These are phyloP conservation scores for Globisporangium uncinulatum DNA, from an alignment of 352 stramenopile species.

Conservation along the genomic window DNA sequence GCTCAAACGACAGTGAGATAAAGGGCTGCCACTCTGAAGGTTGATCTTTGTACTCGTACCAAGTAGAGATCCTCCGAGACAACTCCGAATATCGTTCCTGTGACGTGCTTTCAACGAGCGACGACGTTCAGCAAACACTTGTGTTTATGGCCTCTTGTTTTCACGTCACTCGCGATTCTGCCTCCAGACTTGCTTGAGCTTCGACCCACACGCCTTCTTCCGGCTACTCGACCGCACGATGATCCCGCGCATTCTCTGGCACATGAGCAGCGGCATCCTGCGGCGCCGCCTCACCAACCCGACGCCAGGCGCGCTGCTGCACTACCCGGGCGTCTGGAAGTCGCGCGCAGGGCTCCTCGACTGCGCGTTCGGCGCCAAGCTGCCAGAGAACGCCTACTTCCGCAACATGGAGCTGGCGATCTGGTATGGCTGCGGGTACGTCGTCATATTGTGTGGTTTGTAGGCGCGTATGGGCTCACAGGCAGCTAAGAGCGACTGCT, in stretches of 20 bases:
- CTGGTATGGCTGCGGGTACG: constrained; percentile 61
- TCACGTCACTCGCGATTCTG: no score
- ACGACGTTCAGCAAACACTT: no score
- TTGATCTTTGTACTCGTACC: no score
- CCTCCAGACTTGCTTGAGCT: neutral
- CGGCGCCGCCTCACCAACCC: constrained; percentile 38
- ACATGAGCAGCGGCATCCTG: constrained; percentile 54
- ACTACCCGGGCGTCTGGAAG: constrained; percentile 52
- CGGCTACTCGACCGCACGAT: constrained; percentile 14
- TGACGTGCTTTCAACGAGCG: no score
- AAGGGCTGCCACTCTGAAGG: no score
- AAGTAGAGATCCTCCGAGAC: no score
- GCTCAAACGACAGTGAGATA: no score
- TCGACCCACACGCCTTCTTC: no score
- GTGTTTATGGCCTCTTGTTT: no score
- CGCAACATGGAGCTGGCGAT: constrained; percentile 69
- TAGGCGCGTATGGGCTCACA: no score
- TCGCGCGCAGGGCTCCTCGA: constrained; percentile 51
- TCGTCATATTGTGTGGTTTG: constrained; percentile 6
- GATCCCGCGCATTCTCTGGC: constrained; percentile 67
- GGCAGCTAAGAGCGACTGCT: no score
- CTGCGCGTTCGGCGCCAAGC: constrained; percentile 41
- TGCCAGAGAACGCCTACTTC: constrained; percentile 66
- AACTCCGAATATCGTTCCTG: no score
- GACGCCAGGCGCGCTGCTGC: constrained; percentile 37